Percentiles rank a stretch among this genome's conserved stretches.
phyloP scores from a whole-genome alignment of 2,329 filamentous ascomycete genomes.

The Talaromyces marneffei region DNA sequence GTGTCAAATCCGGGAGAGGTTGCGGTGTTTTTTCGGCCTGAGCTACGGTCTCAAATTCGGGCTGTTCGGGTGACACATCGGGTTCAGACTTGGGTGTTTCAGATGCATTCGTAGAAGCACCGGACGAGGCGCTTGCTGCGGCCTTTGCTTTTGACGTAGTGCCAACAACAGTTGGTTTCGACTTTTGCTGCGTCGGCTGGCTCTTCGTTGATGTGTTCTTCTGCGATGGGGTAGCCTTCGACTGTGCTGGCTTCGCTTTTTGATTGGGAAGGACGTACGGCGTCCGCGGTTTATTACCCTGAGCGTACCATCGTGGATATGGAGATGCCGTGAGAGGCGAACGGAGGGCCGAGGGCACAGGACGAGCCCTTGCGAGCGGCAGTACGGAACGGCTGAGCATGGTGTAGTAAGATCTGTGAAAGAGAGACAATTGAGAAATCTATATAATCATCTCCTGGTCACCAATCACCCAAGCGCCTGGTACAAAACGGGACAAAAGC shows the following conservation, averaged over 20 bases:
- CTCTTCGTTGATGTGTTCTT: slow-evolving; percentile 10
- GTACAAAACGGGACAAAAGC: background rate
- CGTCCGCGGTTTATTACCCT: slow-evolving; percentile 29
- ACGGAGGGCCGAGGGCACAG: slow-evolving; percentile 32
- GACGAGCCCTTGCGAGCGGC: slow-evolving; percentile 40
- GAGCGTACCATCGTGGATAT: slow-evolving; percentile 36
- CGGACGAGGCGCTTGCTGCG: background rate
- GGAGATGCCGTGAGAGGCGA: slow-evolving; percentile 27
- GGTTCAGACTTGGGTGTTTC: slow-evolving; percentile 20
- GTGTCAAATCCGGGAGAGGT: slow-evolving; percentile 83
- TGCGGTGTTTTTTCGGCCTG: slow-evolving; percentile 22
- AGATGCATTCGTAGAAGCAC: slow-evolving; percentile 8
- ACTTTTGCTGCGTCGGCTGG: slow-evolving; percentile 3
- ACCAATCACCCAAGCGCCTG: background rate
- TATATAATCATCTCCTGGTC: slow-evolving; percentile 9
- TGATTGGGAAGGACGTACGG: slow-evolving; percentile 31
- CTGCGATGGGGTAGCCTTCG: slow-evolving; percentile 7
- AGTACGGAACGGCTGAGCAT: slow-evolving; percentile 44
- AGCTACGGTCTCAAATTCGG: slow-evolving; percentile 36
- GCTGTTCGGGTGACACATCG: slow-evolving; percentile 28
- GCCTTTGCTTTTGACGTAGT: background rate
- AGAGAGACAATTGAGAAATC: slow-evolving; percentile 15
- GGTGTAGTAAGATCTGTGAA: slow-evolving; percentile 16
- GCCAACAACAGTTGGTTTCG: background rate
- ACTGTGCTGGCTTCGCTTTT: slow-evolving; percentile 18